Evolutionary conservation across 192 early-diverging fungal species (phyloP).

Genomic region (Backusella australiensis): DNA sequence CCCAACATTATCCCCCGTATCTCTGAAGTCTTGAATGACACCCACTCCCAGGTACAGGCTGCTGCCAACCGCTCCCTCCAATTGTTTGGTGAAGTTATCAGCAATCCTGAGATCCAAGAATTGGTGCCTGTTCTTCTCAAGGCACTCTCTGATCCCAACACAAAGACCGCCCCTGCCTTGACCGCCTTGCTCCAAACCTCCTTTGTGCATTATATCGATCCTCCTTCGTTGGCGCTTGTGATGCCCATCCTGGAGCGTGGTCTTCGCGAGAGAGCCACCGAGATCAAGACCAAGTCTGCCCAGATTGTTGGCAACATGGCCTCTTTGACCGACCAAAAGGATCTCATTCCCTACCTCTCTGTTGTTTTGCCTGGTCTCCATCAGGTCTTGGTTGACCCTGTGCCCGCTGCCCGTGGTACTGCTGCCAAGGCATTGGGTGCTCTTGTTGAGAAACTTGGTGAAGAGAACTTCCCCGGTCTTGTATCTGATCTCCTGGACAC

Average conservation of each 20-base stretch:
- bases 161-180: slow-evolving; percentile 80
- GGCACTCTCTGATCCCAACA: slow-evolving; percentile 87
- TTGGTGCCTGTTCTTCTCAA: slow-evolving; percentile 85
- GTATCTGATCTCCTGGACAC: slow-evolving; percentile 83
- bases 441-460: slow-evolving; percentile 89
- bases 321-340: slow-evolving; percentile 86
- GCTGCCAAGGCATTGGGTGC: slow-evolving; percentile 91
- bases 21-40: slow-evolving; percentile 89
- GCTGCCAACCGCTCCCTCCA: slow-evolving; percentile 82
- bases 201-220: slow-evolving; percentile 98
- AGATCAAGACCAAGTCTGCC: slow-evolving; percentile 92
- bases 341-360: slow-evolving; percentile 87
- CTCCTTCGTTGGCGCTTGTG: slow-evolving; percentile 91
- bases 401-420: slow-evolving; percentile 93
- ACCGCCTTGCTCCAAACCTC: slow-evolving; percentile 86
- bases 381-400: slow-evolving; percentile 91
- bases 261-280: slow-evolving; percentile 81
- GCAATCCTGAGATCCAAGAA: slow-evolving; percentile 95
- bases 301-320: slow-evolving; percentile 99
- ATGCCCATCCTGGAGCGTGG: slow-evolving; percentile 95
- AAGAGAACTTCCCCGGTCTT: slow-evolving; percentile 89
- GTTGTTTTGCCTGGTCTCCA: slow-evolving; percentile 84
- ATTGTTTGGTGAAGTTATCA: slow-evolving; percentile 93
- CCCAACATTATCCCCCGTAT: slow-evolving; percentile 92
- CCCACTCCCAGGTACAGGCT: slow-evolving; percentile 88